Conservation (phyloP, 345 rosid species). For the Arabis alpina region DNA sequence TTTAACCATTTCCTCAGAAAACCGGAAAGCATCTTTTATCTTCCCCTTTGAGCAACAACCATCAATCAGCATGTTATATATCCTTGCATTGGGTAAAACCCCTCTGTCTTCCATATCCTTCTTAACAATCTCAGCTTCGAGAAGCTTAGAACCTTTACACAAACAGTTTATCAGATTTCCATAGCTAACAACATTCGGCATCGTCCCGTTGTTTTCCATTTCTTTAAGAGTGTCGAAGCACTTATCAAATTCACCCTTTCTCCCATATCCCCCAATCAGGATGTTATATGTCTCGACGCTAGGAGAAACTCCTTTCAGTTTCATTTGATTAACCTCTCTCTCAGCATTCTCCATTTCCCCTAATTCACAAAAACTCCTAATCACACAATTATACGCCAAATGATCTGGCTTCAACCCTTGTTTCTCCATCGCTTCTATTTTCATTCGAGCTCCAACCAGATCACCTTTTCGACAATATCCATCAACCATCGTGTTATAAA, state of each 20-base stretch:
- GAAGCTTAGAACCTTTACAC: conserved; percentile 70
- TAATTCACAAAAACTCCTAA: conserved; percentile 59
- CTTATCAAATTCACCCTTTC: conserved; percentile 55
- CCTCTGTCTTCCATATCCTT: conserved; percentile 68
- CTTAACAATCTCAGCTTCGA: conserved; percentile 74
- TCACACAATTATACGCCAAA: conserved; percentile 66
- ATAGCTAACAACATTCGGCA: conserved; percentile 72
- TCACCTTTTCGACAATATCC: conserved; percentile 70
- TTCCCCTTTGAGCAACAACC: conserved; percentile 61
- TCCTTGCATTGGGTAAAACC: conserved; percentile 58
- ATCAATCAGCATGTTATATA: conserved; percentile 76
- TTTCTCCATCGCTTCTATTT: conserved; percentile 60
- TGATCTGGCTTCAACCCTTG: conserved; percentile 58
- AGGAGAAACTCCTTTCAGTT: conserved; percentile 60
- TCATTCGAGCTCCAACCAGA: conserved; percentile 51
- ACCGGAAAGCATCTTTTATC: conserved; percentile 61
- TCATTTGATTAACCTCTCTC: conserved; percentile 68
- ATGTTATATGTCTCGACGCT: conserved; percentile 64
- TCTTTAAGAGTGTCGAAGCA: conserved; percentile 76
- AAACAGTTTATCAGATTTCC: conserved; percentile 74
- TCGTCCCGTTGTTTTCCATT: conserved; percentile 64
- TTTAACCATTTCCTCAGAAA: conserved; percentile 67
- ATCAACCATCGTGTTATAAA: conserved; percentile 63
- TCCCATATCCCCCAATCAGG: conserved; percentile 75
- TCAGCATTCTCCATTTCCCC: conserved; percentile 66